Conservation (phyloP, 139 green algal genomes). For the Raphidocelis subcapitata region DNA sequence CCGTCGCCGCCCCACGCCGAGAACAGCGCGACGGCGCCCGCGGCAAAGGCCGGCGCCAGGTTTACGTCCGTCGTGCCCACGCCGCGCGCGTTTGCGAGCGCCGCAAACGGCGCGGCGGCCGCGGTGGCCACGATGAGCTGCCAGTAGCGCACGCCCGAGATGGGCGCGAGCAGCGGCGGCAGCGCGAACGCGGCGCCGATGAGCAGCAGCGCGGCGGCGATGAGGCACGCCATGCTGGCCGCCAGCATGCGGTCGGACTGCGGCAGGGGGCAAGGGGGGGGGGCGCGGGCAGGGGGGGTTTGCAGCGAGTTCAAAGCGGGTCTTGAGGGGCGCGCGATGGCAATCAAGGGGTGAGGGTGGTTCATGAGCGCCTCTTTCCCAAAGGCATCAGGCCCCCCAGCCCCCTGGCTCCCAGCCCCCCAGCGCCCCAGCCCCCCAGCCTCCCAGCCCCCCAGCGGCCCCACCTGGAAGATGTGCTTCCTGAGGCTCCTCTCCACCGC, state of each 20-base stretch:
- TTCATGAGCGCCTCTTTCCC: no score
- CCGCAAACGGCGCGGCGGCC: constrained; percentile 1
- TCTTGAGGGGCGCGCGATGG: no score
- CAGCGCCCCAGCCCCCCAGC: no score
- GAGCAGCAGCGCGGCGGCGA: background rate
- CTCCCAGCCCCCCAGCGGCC: no score
- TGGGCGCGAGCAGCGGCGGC: constrained; percentile 1
- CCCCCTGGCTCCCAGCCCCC: no score
- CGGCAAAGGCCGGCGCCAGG: constrained; percentile 8
- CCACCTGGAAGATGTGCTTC: constrained; percentile 24
- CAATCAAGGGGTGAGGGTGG: no score
- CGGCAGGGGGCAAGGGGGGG: no score
- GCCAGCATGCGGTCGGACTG: no score
- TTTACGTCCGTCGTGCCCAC: constrained; percentile 11
- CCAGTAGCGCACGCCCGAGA: background rate
- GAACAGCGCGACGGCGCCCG: constrained; percentile 17
- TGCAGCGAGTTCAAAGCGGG: no score
- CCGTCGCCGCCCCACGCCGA: constrained; percentile 9
- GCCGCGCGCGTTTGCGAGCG: constrained; percentile 13
- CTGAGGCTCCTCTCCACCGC: constrained; percentile 17
- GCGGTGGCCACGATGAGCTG: constrained; percentile 11
- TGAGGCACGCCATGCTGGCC: no score
- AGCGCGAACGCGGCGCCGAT: background rate
- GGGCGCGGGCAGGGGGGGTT: no score
- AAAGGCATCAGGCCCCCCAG: no score